Evolutionary conservation across 257 asterid species (phyloP).

Genomic region (Datura wrightii): DNA sequence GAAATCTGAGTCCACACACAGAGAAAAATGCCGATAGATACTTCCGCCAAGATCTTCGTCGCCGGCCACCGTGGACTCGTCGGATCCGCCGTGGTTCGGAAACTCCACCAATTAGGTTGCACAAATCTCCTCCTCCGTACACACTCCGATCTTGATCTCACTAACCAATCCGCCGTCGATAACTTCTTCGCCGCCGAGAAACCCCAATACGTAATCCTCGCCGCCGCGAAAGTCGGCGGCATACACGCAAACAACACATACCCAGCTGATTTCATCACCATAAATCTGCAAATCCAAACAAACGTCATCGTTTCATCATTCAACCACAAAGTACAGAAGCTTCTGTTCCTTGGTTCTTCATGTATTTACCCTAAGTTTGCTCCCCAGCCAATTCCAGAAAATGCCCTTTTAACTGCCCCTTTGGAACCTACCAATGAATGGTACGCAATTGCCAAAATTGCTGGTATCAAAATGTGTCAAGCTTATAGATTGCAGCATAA

Average conservation of each 20-base stretch:
- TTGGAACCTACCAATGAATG: slow-evolving; percentile 90
- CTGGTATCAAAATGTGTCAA: slow-evolving; percentile 92
- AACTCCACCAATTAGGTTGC: slow-evolving; percentile 61
- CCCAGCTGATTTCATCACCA: slow-evolving; percentile 94
- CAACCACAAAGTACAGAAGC: slow-evolving; percentile 58
- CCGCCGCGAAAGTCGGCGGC: slow-evolving; percentile 97
- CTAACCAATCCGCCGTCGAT: slow-evolving; percentile 78
- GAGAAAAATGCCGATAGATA: slow-evolving; percentile 46
- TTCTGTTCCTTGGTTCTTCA: slow-evolving; percentile 86
- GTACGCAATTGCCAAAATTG: slow-evolving; percentile 90
- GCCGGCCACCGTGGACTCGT: slow-evolving; percentile 98
- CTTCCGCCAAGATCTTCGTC: slow-evolving; percentile 71
- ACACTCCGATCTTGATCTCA: slow-evolving; percentile 89
- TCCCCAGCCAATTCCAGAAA: slow-evolving; percentile 92
- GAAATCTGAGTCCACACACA: not conserved
- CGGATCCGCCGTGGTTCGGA: slow-evolving; percentile 83
- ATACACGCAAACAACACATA: slow-evolving; percentile 88
- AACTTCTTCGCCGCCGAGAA: slow-evolving; percentile 70
- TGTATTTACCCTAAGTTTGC: slow-evolving; percentile 98
- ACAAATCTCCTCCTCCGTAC: slow-evolving; percentile 80
- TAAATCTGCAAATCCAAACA: slow-evolving; percentile 91
- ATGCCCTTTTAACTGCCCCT: slow-evolving; percentile 76
- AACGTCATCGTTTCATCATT: slow-evolving; percentile 79
- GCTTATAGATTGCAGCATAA: slow-evolving; percentile 75
- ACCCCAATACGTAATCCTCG: slow-evolving; percentile 78